Base-by-base conservation (phyloP, 441 rosid species). In the Biscutella auriculata region DNA sequence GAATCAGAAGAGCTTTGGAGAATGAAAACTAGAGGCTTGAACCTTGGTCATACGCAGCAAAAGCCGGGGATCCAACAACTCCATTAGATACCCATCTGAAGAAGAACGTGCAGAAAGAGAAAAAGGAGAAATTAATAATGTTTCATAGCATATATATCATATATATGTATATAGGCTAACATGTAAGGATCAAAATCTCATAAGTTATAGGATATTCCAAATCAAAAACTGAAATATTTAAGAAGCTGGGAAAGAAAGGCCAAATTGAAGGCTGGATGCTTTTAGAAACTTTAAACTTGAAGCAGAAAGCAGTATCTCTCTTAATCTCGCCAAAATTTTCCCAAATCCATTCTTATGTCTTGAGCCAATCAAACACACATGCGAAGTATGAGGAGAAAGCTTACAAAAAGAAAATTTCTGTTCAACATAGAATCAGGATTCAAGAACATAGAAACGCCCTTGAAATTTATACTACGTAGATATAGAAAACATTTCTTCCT, bases 41-140 rank as follows among this genome's bases (percentile, higher is more conserved):
- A 88, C 98, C 98, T 78, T 92, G 95, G 77, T 92, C 95, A 74
- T 80, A 92, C 13, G 96, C 98, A 52, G 98, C 98, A 70, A 88
- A 92, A 63, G 98, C 98, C n/a, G 98, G 97, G 71, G 95, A 88
- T 43, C 98, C 98, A 66, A 92, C 97, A 63, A 92, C 71, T 16
- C 98, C 98, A 74, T 88, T 84, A 53, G 95, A 82, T 47, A 92
- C 97, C 98, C 97, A 92, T 48, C 95, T 92, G 86, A 46, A 50
- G 16, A 62, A 42, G 36, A 34, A 41, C 16, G 2, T 7, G 15
- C 35, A 48, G 16, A 19, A 45, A 40, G 40, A 43, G 4, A 9
- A 60, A 43, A 3, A 36, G 23, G 13, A 13, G 9, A 26, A 55
- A 28, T 42, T 10, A 45, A 19, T 35, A 27, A 54, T 17, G 13